A percentile compares a stretch with the other conserved stretches of the same genome.
Evolutionary conservation across 768 basidiomycete genomes (phyloP).

Genomic region (Leccinellum luteum): DNA sequence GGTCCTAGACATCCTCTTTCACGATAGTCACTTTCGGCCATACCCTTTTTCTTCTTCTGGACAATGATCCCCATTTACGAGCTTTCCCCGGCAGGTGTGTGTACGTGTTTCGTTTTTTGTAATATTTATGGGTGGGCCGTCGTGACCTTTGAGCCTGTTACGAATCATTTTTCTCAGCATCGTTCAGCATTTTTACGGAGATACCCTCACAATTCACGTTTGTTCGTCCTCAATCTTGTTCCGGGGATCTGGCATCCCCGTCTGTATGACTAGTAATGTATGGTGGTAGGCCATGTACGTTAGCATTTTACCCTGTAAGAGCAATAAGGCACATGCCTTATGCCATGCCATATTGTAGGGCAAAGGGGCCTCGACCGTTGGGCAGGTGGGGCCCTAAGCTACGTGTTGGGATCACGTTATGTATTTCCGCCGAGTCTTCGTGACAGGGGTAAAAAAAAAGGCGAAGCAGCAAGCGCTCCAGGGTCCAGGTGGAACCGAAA

Average conservation of each 20-base stretch:
- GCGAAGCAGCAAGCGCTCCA: neutral
- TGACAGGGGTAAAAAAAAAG: neutral
- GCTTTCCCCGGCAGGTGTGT: conserved; percentile 1
- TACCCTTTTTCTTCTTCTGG: neutral
- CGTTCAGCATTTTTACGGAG: conserved; percentile 8
- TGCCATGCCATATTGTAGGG: neutral
- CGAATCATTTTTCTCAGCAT: conserved; percentile 13
- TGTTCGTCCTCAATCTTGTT: neutral
- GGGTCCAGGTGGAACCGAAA: neutral
- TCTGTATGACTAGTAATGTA: conserved; percentile 18
- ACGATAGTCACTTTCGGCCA: neutral
- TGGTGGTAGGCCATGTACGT: conserved; percentile 17
- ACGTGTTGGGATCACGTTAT: conserved; percentile 5
- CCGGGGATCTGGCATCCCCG: conserved; percentile 23
- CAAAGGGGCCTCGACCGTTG: conserved; percentile 10
- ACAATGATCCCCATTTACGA: conserved; percentile 3
- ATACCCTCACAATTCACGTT: conserved; percentile 21
- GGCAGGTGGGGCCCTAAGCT: conserved; percentile 8
- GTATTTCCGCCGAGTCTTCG: neutral
- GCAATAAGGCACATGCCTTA: conserved; percentile 7
- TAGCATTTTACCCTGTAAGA: conserved; percentile 3
- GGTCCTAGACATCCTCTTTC: neutral
- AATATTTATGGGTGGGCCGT: conserved; percentile 20
- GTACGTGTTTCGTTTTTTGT: conserved; percentile 5
- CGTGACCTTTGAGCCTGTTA: conserved; percentile 8